Conservation (phyloP, 2,329 filamentous ascomycete genomes). For the Trichoderma arundinaceum region DNA sequence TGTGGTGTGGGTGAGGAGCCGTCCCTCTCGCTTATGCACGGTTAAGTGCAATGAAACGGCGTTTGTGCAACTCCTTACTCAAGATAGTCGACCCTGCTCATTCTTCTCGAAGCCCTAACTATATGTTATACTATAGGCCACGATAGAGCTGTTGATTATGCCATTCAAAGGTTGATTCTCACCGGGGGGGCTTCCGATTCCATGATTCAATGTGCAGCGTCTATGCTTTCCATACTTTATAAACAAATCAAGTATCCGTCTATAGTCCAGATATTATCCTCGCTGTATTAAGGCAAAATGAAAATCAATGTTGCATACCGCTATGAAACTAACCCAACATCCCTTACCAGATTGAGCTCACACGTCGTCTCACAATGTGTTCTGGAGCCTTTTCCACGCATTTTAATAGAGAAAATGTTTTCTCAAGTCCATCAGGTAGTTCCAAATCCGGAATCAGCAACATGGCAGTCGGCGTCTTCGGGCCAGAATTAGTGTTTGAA, state of each 20-base stretch:
- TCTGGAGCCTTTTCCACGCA: constrained; percentile 30
- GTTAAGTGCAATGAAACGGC: neutral
- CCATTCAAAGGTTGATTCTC: too few species aligned
- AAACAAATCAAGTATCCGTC: neutral
- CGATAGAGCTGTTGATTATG: too few species aligned
- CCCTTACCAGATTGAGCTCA: constrained; percentile 41
- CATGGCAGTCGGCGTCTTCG: constrained; percentile 38
- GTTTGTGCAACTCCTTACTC: neutral
- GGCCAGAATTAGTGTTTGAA: constrained; percentile 17
- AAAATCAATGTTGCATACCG: neutral
- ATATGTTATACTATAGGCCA: neutral
- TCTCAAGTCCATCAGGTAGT: constrained; percentile 13
- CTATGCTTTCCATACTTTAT: neutral
- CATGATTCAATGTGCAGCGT: neutral
- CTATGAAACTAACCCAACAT: constrained; percentile 52
- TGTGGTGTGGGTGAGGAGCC: neutral
- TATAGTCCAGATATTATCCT: neutral
- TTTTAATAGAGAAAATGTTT: constrained; percentile 32
- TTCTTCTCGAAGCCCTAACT: neutral
- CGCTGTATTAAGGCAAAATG: constrained; percentile 2
- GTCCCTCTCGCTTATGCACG: constrained; percentile 13
- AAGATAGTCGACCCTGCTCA: too few species aligned
- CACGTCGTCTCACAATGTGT: constrained; percentile 29
- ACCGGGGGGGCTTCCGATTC: too few species aligned
- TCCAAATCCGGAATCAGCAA: constrained; percentile 31